Base-by-base conservation (phyloP, 805 yeast species). In the Tetrapisispora iriomotensis region DNA sequence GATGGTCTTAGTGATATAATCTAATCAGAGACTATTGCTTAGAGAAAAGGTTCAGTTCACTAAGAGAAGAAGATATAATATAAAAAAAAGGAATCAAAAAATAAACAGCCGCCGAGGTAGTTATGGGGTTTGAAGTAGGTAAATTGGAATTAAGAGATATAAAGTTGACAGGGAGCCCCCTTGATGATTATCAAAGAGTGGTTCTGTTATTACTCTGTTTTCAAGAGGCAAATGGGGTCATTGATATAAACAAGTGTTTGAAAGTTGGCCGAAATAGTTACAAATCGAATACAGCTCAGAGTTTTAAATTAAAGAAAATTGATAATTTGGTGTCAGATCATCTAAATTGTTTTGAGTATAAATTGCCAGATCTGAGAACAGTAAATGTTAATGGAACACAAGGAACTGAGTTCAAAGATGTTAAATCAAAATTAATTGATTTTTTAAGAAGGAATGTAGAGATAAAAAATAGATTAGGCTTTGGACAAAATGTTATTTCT, bases 111-210 rank as follows among this genome's bases (percentile, higher is more conserved):
- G 22, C 32, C 21, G 22, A 29, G 29, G 13, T 15, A n/a, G 24
- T 13, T 6, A 33, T 33, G 28, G 12, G 15, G 15, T 36, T 9
- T 32, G 50, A 49, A 8, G 43, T 47, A 8, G 47, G 46, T 34
- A 33, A 27, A 19, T 38, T 56, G 14, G 49, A 46, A 32, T 36
- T 45, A 4, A 29, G 39, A 14, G 34, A 39, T 6, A 45, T 58
- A 10, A 41, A 29, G 17, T 43, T 58, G 10, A 37, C 54, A 8
- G 43, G 37, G 12, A 47, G 48, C 22, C 56, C 61, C 4, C 25
- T 53, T 30, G 63, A 58, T 38, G 62, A 58, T 36, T 58, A 57
- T 40, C 63, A 58, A 42, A 38, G 63, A 33, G 36, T 54, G n/a
- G 49, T 42, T 35, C 50, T 58, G 35, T 44, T 51, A 3, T 21